Conservation (phyloP, 192 early-diverging fungal genomes). For the Podila epigama region DNA sequence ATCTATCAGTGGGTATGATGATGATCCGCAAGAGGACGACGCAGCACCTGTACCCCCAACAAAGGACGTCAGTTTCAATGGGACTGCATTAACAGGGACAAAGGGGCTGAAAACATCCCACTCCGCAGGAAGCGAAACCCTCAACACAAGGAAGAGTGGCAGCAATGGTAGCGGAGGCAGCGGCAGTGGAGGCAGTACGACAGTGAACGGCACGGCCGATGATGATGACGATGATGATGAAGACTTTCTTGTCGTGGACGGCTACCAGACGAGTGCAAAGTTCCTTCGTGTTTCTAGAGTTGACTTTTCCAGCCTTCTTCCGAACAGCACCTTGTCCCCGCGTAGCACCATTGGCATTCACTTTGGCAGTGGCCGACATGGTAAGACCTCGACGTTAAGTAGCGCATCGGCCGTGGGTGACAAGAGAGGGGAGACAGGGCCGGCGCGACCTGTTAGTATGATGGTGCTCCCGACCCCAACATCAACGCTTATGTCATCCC, state of each 20-base stretch:
- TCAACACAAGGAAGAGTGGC: slow-evolving; percentile 17
- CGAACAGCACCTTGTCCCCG: slow-evolving; percentile 31
- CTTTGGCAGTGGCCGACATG: slow-evolving; percentile 17
- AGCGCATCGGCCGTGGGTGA: background rate
- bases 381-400: slow-evolving; percentile 18
- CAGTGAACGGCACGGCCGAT: slow-evolving; percentile 3
- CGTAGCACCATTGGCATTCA: slow-evolving; percentile 29
- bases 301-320: slow-evolving; percentile 33
- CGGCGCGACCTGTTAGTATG: slow-evolving; percentile 33
- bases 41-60: slow-evolving; percentile 17
- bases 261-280: slow-evolving; percentile 35
- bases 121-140: slow-evolving; percentile 30
- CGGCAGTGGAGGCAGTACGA: slow-evolving; percentile 31
- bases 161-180: slow-evolving; percentile 25
- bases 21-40: slow-evolving; percentile 2
- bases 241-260: slow-evolving; percentile 39
- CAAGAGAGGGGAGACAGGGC: slow-evolving; percentile 1
- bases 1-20: slow-evolving; percentile 20
- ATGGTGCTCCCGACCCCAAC: slow-evolving; percentile 32
- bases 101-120: slow-evolving; percentile 10
- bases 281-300: slow-evolving; percentile 20
- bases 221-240: slow-evolving; percentile 32
- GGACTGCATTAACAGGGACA: background rate
- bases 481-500: slow-evolving; percentile 7
- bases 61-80: slow-evolving; percentile 10